Conservation (phyloP, 306 rosid genomes). For the Arachis hypogaea region DNA sequence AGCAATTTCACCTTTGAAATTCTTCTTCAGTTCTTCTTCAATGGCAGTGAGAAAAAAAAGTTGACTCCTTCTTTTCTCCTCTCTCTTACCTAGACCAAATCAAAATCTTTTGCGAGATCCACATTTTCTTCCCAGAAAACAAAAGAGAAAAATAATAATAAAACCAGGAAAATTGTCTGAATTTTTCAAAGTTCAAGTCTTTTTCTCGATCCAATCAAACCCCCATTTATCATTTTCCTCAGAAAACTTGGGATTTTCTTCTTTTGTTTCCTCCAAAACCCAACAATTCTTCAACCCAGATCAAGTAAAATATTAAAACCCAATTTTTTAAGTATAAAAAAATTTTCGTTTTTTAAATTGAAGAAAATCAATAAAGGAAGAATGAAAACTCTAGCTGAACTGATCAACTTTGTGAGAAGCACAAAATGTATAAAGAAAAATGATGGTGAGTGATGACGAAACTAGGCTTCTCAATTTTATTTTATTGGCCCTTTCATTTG, state of each 20-base stretch:
- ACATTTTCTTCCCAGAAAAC: conserved; percentile 36
- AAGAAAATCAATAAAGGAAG: neutral
- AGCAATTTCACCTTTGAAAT: conserved; percentile 46
- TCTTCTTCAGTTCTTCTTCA: conserved; percentile 43
- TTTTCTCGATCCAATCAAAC: conserved; percentile 47
- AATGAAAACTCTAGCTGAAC: conserved; percentile 38
- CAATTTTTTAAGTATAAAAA: neutral
- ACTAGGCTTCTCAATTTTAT: conserved; percentile 35
- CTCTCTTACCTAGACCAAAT: conserved; percentile 48
- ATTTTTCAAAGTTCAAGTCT: conserved; percentile 30
- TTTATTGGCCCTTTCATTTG: conserved; percentile 15
- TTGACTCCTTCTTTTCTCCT: conserved; percentile 23
- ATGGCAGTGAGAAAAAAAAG: conserved; percentile 38
- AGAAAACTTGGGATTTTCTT: conserved; percentile 18
- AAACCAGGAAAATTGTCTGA: neutral
- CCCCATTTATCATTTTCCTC: conserved; percentile 28
- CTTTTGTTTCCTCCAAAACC: conserved; percentile 9
- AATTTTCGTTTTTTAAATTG: neutral
- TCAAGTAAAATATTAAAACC: conserved; percentile 28
- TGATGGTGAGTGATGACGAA: neutral
- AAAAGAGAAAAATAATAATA: neutral
- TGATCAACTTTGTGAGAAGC: conserved; percentile 36
- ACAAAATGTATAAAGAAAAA: neutral
- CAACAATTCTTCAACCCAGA: conserved; percentile 36
- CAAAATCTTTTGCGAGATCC: conserved; percentile 51